Evolutionary conservation across 768 basidiomycete species (phyloP).

Genomic region (Termitomyces sp.): DNA sequence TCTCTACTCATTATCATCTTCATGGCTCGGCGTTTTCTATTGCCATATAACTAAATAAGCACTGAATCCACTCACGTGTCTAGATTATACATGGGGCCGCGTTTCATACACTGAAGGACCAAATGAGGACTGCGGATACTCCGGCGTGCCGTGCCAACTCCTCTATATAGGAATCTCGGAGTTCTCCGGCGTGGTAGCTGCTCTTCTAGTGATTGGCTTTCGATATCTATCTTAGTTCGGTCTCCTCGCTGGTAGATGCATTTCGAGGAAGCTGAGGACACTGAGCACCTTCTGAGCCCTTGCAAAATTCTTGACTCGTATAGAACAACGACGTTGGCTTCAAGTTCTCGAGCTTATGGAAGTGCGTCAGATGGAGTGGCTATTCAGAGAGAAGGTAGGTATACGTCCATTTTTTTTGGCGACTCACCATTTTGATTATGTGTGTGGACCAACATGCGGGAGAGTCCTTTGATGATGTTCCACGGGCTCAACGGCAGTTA

Average conservation of each 20-base stretch:
- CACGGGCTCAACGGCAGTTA: slow-evolving; percentile 12
- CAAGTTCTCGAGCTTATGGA: neutral
- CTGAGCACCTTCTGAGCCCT: neutral
- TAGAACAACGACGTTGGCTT: neutral
- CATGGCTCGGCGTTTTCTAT: no score
- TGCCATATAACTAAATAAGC: no score
- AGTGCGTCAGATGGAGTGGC: neutral
- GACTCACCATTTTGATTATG: neutral
- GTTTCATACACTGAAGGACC: no score
- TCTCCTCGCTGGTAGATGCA: neutral
- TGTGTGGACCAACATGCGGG: slow-evolving; percentile 7
- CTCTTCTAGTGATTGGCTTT: no score
- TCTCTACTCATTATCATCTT: no score
- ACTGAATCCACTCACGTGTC: no score
- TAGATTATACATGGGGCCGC: no score
- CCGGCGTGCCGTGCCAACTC: no score
- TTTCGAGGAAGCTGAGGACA: neutral
- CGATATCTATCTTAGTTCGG: no score
- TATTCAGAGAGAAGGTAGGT: neutral
- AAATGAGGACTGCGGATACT: no score
- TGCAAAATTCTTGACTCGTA: neutral
- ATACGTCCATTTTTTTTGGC: neutral
- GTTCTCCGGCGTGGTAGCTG: no score
- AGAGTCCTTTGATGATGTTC: slow-evolving; percentile 15
- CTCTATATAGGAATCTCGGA: no score